Evolutionary conservation across 192 early-diverging fungal species (phyloP), one percentile per base, ranked within the genome.

Genomic region (Linnemannia elongata): DNA sequence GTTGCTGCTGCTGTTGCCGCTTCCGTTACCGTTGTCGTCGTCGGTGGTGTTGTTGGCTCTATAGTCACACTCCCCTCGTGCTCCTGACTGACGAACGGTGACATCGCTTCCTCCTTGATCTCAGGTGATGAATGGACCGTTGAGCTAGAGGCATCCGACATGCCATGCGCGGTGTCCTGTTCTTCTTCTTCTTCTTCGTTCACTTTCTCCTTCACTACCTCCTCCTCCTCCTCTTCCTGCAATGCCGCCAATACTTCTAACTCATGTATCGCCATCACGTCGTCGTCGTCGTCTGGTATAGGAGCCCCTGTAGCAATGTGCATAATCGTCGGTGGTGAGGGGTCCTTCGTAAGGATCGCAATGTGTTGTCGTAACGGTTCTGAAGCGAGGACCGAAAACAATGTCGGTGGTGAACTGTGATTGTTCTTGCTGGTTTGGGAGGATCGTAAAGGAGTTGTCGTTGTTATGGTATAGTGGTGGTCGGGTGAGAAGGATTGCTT

Each of bases 331-430:
- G 55, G 72, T 33, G 55, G 33, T 30, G 72, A 6, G 20, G 73
- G 42, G 7, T 66, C 42, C 35, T 57, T 80, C 44, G 45, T 57
- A 13, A 82, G 41, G 39, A 82, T 75, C 10, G 74, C 63, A 63
- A 82, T 82, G 69, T 82, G 74, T 54, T 60, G 74, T 27, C 80
- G 80, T 44, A 82, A 71, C 1, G 80, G 80, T 36, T 38, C 74
- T 8, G 80, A 82, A 0, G 80, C 68, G 22, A 69, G 30, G 41
- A 82, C 80, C 2, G 45, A 47, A 36, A 82, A 82, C 9, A 76
- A 38, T 30, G 80, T 76, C 1, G 55, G 79, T 22, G 30, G 60
- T 8, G 72, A 80, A 39, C n/a, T 49, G 15, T 18, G 20, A 18
- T 52, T 52, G 49, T 20, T 22, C 17, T 71, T 13, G 68, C 2